Percentiles rank a stretch among this genome's conserved stretches.
These are phyloP conservation scores for Piper longum DNA, from an alignment of 164 flowering plant genomes.

Conservation along the genomic window DNA sequence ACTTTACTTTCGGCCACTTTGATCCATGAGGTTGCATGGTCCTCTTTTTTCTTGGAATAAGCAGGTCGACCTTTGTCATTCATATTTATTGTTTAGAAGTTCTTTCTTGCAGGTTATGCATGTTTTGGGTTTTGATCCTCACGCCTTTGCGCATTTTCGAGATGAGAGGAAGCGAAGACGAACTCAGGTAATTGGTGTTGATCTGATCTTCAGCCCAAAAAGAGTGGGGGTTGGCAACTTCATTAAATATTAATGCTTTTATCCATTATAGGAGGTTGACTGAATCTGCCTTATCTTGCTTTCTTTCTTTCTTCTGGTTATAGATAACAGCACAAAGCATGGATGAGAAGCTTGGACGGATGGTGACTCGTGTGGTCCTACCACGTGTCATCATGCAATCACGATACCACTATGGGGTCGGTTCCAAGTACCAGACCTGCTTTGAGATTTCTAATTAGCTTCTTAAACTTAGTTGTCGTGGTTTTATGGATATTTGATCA, in stretches of 20 bases:
- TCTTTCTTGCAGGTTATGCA: slow-evolving; percentile 71
- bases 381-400: slow-evolving; percentile 97
- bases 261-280: too few species aligned
- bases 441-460: neutral
- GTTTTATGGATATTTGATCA: slow-evolving; percentile 4
- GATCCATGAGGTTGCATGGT: slow-evolving; percentile 72
- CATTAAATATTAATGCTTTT: too few species aligned
- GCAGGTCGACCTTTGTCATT: neutral
- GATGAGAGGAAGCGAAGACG: slow-evolving; percentile 98
- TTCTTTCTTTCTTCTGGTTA: neutral
- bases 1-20: slow-evolving; percentile 94
- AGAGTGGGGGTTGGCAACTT: too few species aligned
- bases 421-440: neutral
- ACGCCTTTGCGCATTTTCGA: slow-evolving; percentile 97
- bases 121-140: slow-evolving; percentile 99
- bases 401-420: slow-evolving; percentile 85
- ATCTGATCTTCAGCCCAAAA: neutral
- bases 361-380: slow-evolving; percentile 90
- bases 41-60: neutral
- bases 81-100: slow-evolving; percentile 6
- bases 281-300: too few species aligned
- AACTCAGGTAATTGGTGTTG: slow-evolving; percentile 36
- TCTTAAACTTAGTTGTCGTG: neutral
- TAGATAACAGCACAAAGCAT: slow-evolving; percentile 72
- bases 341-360: slow-evolving; percentile 93